phyloP scores from a whole-genome alignment of 148 eudicot species.

The Chenopodium formosanum region DNA sequence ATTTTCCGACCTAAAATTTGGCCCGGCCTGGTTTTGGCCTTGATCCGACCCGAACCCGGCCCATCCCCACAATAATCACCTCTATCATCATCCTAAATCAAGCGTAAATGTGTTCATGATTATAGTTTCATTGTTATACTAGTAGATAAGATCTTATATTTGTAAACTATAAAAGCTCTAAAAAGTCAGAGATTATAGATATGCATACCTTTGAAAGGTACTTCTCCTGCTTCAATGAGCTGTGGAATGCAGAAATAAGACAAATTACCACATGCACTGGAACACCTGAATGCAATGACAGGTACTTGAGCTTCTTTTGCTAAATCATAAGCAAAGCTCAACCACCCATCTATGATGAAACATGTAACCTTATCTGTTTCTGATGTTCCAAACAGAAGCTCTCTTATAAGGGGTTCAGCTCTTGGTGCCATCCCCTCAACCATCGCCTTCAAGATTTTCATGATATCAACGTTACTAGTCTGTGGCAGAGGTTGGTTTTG shows the following conservation, averaged over 20 bases:
- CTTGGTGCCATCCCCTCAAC: not conserved
- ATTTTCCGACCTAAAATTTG: too few species aligned
- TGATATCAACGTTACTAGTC: not conserved
- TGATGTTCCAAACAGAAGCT: conserved; percentile 9
- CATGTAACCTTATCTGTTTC: conserved; percentile 21
- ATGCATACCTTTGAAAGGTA: conserved; percentile 34
- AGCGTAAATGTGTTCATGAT: too few species aligned
- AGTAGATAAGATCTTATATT: too few species aligned
- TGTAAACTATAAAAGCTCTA: too few species aligned
- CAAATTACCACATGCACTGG: conserved; percentile 32
- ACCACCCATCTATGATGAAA: conserved; percentile 27
- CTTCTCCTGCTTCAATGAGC: conserved; percentile 29
- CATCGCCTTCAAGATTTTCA: conserved; percentile 3
- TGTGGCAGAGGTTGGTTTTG: not conserved
- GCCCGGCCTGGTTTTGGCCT: too few species aligned
- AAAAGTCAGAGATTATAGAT: not conserved
- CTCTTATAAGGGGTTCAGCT: conserved; percentile 20
- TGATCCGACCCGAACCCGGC: too few species aligned
- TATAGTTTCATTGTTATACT: too few species aligned
- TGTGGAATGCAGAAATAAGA: conserved; percentile 24
- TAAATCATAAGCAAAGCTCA: conserved; percentile 28
- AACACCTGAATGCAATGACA: conserved; percentile 27
- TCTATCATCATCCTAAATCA: too few species aligned
- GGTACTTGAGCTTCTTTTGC: conserved; percentile 33
- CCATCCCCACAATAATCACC: too few species aligned